Conservation (phyloP, 305 asterid species). For the Fraxinus sp. region DNA sequence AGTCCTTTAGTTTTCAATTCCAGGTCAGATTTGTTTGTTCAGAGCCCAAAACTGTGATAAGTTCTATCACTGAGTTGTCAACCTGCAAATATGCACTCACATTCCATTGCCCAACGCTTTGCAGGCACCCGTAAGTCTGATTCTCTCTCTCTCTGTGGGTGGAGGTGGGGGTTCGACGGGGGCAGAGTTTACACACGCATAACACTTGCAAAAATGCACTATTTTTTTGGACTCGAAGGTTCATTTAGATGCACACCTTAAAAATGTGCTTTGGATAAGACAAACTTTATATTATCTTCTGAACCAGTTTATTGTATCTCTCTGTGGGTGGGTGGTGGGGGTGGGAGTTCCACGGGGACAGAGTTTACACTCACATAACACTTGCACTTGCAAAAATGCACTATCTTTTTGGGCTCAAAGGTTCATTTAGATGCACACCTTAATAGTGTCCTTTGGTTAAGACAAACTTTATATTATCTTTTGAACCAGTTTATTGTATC, state of each 20-base stretch:
- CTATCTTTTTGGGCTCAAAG: neutral
- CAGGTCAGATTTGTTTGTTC: conserved; percentile 98
- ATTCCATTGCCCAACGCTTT: conserved; percentile 82
- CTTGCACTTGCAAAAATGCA: conserved; percentile 3
- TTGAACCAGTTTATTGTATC: neutral
- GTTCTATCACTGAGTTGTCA: conserved; percentile 89
- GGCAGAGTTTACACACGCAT: neutral
- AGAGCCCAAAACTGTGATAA: conserved; percentile 90
- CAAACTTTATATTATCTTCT: neutral
- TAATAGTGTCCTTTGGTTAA: conserved; percentile 15
- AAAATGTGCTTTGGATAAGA: conserved; percentile 13
- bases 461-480: neutral
- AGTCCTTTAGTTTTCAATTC: conserved; percentile 30
- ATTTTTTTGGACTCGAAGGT: neutral
- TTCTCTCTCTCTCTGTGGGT: neutral
- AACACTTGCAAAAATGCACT: neutral
- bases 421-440: neutral
- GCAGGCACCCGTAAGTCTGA: conserved; percentile 93
- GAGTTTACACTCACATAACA: neutral
- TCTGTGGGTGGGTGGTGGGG: neutral
- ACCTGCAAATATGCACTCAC: conserved; percentile 98
- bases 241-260: neutral
- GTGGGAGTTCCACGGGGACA: neutral
- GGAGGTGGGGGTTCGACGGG: neutral
- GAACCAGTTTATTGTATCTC: neutral